phyloP scores from a whole-genome alignment of 2,329 filamentous ascomycete species.

The Helotiales sp. region DNA sequence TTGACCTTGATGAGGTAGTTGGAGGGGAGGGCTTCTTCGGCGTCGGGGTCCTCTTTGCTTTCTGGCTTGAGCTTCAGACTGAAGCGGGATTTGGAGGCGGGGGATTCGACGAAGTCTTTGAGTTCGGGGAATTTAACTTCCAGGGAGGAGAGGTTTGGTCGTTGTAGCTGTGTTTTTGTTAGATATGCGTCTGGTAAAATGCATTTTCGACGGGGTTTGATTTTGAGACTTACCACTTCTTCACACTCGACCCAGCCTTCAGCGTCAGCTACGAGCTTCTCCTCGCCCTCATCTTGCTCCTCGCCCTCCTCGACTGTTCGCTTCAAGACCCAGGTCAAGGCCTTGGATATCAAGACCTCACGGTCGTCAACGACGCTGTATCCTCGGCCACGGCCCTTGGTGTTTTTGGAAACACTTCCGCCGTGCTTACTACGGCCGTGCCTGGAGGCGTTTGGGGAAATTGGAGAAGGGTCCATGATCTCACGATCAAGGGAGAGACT shows the following conservation, averaged over 20 bases:
- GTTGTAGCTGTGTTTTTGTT: conserved; percentile 43
- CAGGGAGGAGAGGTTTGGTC: conserved; percentile 45
- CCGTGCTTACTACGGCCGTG: conserved; percentile 42
- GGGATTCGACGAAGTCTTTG: conserved; percentile 43
- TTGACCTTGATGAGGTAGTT: conserved; percentile 47
- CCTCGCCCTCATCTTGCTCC: conserved; percentile 47
- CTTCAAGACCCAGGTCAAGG: conserved; percentile 50
- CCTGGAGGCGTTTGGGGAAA: conserved; percentile 39
- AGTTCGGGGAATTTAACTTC: conserved; percentile 46
- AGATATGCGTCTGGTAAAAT: background rate
- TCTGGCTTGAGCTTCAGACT: conserved; percentile 42
- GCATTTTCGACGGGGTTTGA: background rate
- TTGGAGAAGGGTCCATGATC: conserved; percentile 43
- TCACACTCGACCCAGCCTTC: conserved; percentile 50
- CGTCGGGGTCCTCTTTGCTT: conserved; percentile 38
- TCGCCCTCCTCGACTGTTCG: conserved; percentile 45
- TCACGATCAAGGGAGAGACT: conserved; percentile 38
- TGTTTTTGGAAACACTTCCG: conserved; percentile 42
- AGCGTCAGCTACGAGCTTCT: conserved; percentile 45
- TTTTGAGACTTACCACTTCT: conserved; percentile 45
- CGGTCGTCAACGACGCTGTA: conserved; percentile 51
- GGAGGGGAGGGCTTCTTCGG: conserved; percentile 40
- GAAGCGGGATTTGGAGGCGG: conserved; percentile 47
- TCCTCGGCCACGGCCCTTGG: conserved; percentile 43
- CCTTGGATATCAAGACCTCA: conserved; percentile 49